Evolutionary conservation across 768 basidiomycete genomes (phyloP).

Genomic region (Termitomyces sp.): DNA sequence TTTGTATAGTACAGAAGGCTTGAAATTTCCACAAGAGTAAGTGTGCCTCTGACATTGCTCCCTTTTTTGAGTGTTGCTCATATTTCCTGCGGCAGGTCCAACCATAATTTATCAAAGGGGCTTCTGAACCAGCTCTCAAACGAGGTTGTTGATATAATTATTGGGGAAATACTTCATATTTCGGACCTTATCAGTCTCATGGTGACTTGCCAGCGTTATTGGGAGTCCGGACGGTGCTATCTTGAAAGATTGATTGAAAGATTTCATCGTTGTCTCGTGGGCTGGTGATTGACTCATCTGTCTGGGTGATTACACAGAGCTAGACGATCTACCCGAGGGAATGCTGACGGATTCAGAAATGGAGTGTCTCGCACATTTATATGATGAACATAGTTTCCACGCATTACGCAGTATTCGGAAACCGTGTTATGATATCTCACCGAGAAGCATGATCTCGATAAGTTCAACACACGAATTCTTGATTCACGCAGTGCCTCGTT

Average conservation of each 20-base stretch:
- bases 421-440: too few relatives aligned
- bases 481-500: too few relatives aligned
- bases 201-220: not conserved
- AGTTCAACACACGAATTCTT: too few relatives aligned
- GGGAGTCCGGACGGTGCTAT: not conserved
- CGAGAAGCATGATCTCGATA: too few relatives aligned
- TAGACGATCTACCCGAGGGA: not conserved
- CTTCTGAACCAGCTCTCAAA: not conserved
- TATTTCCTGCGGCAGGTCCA: not conserved
- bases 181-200: not conserved
- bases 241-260: not conserved
- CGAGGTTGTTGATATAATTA: not conserved
- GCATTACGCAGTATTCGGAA: too few relatives aligned
- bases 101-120: not conserved
- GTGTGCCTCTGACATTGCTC: not conserved
- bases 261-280: not conserved
- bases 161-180: not conserved
- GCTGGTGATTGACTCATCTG: not conserved
- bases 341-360: not conserved
- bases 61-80: not conserved
- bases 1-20: not conserved
- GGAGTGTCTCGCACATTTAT: not conserved
- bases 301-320: not conserved
- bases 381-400: not conserved
- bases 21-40: not conserved